These are phyloP conservation scores for Phytophthora uliginosa DNA, from an alignment of 352 stramenopile genomes.

Conservation along the genomic window DNA sequence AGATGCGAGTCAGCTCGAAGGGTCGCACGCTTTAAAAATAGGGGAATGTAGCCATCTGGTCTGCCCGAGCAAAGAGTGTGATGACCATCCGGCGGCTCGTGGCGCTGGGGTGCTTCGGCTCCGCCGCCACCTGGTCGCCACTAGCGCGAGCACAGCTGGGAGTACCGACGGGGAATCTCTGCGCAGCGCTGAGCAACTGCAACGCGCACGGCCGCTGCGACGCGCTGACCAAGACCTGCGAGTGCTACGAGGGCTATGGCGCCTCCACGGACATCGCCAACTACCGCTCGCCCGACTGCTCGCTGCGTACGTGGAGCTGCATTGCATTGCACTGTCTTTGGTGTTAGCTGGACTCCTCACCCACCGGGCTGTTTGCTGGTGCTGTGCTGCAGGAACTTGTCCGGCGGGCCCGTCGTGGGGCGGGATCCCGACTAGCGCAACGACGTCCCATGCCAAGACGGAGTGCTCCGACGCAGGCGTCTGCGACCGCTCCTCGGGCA, in stretches of 20 bases:
- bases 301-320: constrained; percentile 44
- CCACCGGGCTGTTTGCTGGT: not conserved
- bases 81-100: not conserved
- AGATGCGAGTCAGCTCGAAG: constrained; percentile 4
- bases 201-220: constrained; percentile 92
- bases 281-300: constrained; percentile 90
- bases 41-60: constrained; percentile 28
- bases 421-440: constrained; percentile 53
- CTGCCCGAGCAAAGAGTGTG: not conserved
- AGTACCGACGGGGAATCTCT: constrained; percentile 75
- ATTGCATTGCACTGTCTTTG: not conserved
- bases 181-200: constrained; percentile 84
- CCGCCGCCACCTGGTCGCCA: not conserved
- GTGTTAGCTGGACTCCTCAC: not conserved
- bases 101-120: not conserved
- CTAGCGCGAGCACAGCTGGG: constrained; percentile 49
- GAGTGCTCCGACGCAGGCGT: constrained; percentile 78
- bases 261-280: constrained; percentile 79
- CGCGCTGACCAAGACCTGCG: constrained; percentile 85
- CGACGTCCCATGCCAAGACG: constrained; percentile 48
- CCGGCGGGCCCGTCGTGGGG: constrained; percentile 72
- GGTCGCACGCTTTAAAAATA: constrained; percentile 17
- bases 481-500: constrained; percentile 63
- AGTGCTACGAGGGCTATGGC: constrained; percentile 91
- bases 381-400: constrained; percentile 60